Percentiles rank a stretch among this genome's conserved stretches.
phyloP scores from a whole-genome alignment of 2,329 filamentous ascomycete species.

The Botrytis paeoniae region DNA sequence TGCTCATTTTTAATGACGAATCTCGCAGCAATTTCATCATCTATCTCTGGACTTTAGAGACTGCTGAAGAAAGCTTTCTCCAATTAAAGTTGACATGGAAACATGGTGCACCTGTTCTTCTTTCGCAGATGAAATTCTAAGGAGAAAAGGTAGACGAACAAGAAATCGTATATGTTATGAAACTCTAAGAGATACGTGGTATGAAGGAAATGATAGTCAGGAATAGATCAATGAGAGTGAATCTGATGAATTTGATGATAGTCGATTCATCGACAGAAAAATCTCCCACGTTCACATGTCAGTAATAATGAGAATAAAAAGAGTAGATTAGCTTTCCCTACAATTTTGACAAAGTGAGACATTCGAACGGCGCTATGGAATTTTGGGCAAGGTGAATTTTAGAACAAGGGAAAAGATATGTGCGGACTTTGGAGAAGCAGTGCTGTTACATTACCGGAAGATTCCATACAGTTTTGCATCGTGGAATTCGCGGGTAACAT shows the following conservation, averaged over 20 bases:
- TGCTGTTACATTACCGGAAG: not conserved
- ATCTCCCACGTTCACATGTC: not conserved
- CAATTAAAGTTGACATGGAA: not conserved
- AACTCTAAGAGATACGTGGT: not conserved
- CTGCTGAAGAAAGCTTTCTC: not conserved
- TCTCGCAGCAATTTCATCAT: not conserved
- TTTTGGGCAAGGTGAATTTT: not conserved
- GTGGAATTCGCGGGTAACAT: not conserved
- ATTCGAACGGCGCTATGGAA: not conserved
- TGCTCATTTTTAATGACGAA: not conserved
- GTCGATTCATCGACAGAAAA: not conserved
- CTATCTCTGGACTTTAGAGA: not conserved
- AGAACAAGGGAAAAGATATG: not conserved
- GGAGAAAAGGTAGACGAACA: not conserved
- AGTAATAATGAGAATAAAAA: not conserved
- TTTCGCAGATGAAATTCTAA: too few relatives aligned
- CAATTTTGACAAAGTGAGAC: not conserved
- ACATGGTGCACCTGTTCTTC: not conserved
- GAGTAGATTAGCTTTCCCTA: not conserved
- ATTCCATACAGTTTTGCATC: not conserved
- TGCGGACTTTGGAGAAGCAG: not conserved
- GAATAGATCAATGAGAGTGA: not conserved
- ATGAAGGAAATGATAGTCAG: not conserved
- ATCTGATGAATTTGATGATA: not conserved
- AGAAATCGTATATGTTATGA: not conserved